phyloP scores from a whole-genome alignment of 179 eudicot genomes.

The Spergularia azorica region DNA sequence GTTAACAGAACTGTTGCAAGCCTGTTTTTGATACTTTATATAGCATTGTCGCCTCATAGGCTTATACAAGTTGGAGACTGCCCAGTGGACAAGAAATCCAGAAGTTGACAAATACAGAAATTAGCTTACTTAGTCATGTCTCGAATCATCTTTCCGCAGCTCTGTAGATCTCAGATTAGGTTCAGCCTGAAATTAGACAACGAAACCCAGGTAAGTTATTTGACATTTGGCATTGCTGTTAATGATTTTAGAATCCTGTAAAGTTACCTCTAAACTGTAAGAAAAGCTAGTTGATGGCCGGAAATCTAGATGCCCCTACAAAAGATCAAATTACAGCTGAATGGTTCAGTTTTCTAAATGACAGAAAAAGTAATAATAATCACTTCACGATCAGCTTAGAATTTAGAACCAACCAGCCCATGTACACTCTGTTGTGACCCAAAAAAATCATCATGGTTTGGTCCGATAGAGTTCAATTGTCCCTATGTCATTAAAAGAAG shows the following conservation, averaged over 20 bases:
- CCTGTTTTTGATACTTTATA: neutral
- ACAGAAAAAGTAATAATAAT: neutral
- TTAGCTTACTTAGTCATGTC: constrained; percentile 27
- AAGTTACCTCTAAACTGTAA: constrained; percentile 67
- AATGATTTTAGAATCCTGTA: neutral
- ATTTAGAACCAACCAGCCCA: constrained; percentile 60
- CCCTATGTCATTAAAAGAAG: constrained; percentile 43
- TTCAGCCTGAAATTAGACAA: constrained; percentile 49
- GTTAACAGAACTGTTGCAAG: neutral
- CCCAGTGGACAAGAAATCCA: constrained; percentile 1
- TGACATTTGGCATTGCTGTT: neutral
- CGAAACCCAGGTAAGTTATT: neutral
- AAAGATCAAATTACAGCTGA: constrained; percentile 9
- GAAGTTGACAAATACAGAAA: constrained; percentile 16
- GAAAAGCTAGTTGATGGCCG: constrained; percentile 61
- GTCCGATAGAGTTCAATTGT: constrained; percentile 64
- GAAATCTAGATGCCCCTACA: constrained; percentile 85
- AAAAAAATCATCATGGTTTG: constrained; percentile 76
- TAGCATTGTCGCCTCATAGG: constrained; percentile 20
- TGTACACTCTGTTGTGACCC: constrained; percentile 73
- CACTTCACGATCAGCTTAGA: neutral
- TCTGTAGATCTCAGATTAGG: constrained; percentile 52
- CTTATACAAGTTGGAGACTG: constrained; percentile 13
- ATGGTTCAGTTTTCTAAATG: neutral
- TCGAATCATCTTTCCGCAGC: constrained; percentile 44